phyloP scores from a whole-genome alignment of 352 stramenopile genomes.

The Globisporangium alternatum region DNA sequence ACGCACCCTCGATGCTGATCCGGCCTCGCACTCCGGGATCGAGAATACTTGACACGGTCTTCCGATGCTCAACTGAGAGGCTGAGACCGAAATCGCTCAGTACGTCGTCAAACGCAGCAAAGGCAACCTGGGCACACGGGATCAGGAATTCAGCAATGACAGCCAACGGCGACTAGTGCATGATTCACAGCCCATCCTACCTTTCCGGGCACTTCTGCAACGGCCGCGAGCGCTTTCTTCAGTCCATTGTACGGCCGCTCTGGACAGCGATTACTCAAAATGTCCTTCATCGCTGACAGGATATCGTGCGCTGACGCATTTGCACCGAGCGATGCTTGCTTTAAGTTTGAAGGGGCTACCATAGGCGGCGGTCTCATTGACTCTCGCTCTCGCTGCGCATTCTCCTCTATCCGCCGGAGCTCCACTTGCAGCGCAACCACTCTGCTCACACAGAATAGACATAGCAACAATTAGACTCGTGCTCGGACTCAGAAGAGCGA shows the following conservation, averaged over 20 bases:
- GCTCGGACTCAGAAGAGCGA: neutral
- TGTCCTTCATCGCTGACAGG: constrained; percentile 65
- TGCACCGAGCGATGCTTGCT: constrained; percentile 37
- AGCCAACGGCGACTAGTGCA: no score
- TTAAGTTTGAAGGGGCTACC: constrained; percentile 37
- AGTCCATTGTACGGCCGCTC: constrained; percentile 73
- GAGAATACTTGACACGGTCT: constrained; percentile 42
- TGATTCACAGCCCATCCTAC: constrained; percentile 20
- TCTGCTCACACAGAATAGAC: constrained; percentile 15
- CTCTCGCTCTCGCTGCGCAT: constrained; percentile 19
- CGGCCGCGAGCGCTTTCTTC: constrained; percentile 71
- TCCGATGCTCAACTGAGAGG: constrained; percentile 37
- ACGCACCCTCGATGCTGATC: constrained; percentile 71
- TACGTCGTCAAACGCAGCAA: constrained; percentile 70
- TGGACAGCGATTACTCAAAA: constrained; percentile 49
- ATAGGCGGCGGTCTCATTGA: neutral
- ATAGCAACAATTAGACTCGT: neutral
- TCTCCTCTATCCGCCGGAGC: constrained; percentile 26
- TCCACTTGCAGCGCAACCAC: constrained; percentile 27
- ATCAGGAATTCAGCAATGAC: neutral
- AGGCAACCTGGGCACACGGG: constrained; percentile 36
- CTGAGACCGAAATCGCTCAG: constrained; percentile 62
- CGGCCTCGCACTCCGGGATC: constrained; percentile 50
- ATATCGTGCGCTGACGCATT: constrained; percentile 62
- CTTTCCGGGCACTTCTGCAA: constrained; percentile 70